Percentiles rank a stretch among this genome's conserved stretches.
phyloP scores from a whole-genome alignment of 2,329 filamentous ascomycete species.

The Trichoderma asperellum region DNA sequence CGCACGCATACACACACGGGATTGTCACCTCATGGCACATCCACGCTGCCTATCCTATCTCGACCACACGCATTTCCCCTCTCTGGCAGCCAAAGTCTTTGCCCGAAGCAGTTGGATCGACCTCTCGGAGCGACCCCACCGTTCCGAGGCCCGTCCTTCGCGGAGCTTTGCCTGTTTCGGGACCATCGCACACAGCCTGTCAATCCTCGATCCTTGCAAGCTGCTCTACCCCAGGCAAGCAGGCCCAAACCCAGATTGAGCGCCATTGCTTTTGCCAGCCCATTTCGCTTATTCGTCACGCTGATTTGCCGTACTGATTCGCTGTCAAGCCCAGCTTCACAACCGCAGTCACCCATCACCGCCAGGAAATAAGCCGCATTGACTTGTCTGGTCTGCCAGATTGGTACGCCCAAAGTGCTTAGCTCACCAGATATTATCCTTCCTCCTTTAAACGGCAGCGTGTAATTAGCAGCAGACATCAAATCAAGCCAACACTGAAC shows the following conservation, averaged over 20 bases:
- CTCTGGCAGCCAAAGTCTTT: conserved; percentile 18
- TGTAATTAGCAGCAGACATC: neutral
- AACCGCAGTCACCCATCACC: neutral
- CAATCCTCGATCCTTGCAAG: conserved; percentile 5
- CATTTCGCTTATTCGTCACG: conserved; percentile 28
- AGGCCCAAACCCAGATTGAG: conserved; percentile 5
- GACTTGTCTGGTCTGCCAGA: neutral
- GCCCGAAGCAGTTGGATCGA: conserved; percentile 15
- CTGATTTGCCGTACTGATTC: conserved; percentile 26
- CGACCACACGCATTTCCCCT: neutral
- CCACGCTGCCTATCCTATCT: conserved; percentile 24
- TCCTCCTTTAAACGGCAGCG: neutral
- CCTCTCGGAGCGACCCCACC: conserved; percentile 27
- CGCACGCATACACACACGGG: conserved; percentile 2
- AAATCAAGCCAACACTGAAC: neutral
- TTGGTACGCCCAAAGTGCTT: neutral
- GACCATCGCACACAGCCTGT: conserved; percentile 21
- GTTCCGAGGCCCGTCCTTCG: conserved; percentile 27
- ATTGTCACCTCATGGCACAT: conserved; percentile 27
- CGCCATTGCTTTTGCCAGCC: conserved; percentile 24
- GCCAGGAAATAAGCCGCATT: neutral
- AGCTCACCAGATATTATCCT: neutral
- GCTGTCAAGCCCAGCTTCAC: neutral
- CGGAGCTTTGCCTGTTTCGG: conserved; percentile 29
- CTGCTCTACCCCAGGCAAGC: conserved; percentile 8